Conservation (phyloP, 2,329 filamentous ascomycete species). For the Neopestalotiopsis rosae region DNA sequence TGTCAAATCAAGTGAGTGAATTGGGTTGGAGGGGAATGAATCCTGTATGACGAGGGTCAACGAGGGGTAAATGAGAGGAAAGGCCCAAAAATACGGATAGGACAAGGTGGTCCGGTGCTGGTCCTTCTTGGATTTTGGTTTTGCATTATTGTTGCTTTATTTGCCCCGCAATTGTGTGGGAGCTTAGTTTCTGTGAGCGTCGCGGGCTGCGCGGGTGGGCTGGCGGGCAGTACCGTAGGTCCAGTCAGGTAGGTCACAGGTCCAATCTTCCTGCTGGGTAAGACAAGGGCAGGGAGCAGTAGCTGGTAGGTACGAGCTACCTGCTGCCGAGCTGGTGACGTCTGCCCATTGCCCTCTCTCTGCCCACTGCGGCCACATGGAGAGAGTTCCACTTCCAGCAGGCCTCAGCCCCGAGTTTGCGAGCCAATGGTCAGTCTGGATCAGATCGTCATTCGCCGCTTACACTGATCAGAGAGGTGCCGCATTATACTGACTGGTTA, state of each 20-base stretch:
- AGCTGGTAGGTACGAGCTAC: too few species aligned
- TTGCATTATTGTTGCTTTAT: slow-evolving; percentile 18
- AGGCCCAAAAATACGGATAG: not conserved
- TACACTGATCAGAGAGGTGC: not conserved
- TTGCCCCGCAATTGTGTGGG: slow-evolving; percentile 17
- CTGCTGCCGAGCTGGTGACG: not conserved
- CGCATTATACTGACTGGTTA: not conserved
- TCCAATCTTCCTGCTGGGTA: too few species aligned
- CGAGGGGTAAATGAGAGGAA: slow-evolving; percentile 6
- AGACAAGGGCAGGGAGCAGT: too few species aligned
- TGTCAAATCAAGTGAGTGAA: slow-evolving; percentile 13
- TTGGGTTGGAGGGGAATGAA: slow-evolving; percentile 8
- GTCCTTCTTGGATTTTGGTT: slow-evolving; percentile 10
- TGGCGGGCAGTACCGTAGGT: not conserved
- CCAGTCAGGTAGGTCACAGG: not conserved
- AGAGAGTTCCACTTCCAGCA: slow-evolving; percentile 3
- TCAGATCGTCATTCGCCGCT: not conserved
- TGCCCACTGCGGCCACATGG: not conserved
- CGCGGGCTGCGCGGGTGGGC: too few species aligned
- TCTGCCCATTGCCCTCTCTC: slow-evolving; percentile 2
- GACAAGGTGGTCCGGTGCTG: not conserved
- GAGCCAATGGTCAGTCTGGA: not conserved
- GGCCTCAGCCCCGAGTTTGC: not conserved
- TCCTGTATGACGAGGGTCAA: not conserved
- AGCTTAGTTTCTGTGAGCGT: not conserved